Conservation (phyloP, 345 rosid genomes). For the Hibiscus trionum region DNA sequence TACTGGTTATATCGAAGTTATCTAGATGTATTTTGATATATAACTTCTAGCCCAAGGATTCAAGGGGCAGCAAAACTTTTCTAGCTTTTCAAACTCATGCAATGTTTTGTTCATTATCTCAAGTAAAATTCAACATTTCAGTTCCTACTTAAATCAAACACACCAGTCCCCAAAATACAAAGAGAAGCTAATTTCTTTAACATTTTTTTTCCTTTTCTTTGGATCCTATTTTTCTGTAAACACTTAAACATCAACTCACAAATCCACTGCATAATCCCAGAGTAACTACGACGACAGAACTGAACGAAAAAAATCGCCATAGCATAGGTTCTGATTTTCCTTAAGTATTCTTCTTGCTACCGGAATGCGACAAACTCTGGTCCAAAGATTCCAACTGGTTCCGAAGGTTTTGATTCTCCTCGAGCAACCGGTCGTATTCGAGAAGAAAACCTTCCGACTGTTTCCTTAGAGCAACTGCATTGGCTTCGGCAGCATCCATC, state of each 20-base stretch:
- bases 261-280: conserved; percentile 11
- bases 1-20: too few relatives aligned
- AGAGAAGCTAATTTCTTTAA: not conserved
- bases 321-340: conserved; percentile 8
- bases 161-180: not conserved
- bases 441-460: conserved; percentile 94
- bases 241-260: conserved; percentile 6
- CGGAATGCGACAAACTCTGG: conserved; percentile 40
- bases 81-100: too few relatives aligned
- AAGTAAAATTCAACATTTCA: not conserved
- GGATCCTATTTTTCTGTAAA: not conserved
- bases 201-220: not conserved
- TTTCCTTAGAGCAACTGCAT: conserved; percentile 67
- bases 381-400: conserved; percentile 64
- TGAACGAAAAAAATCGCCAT: not conserved
- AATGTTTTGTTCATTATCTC: too few relatives aligned
- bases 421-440: conserved; percentile 80
- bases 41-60: too few relatives aligned
- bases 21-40: too few relatives aligned
- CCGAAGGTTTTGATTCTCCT: conserved; percentile 67
- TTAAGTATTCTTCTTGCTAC: conserved; percentile 69
- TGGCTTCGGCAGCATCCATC: conserved; percentile 50
- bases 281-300: not conserved
- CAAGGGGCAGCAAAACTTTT: too few relatives aligned
- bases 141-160: conserved; percentile 7